Base-by-base conservation (phyloP, 169 alveolate genomes). In the Eimeria praecox region DNA sequence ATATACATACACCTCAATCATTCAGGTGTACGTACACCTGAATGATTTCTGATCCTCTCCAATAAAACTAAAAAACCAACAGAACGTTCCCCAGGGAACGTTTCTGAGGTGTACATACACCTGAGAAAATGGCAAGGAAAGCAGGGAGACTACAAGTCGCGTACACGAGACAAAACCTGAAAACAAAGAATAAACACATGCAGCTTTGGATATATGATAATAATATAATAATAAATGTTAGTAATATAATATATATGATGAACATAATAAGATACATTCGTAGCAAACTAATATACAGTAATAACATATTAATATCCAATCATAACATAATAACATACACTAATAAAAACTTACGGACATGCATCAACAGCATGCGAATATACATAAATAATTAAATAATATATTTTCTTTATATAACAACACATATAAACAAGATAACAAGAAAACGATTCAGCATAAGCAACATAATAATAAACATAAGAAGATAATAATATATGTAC, bases 101-200 rank as follows among this genome's bases (percentile, higher is more conserved):
- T n/a, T n/a, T n/a, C n/a, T n/a, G n/a, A n/a, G n/a, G n/a, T n/a
- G n/a, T 5, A 59, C 69, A 56, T 2, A 56, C 66, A 59, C 30
- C 69, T 59, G 69, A 12, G 9, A 4, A 59, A 59, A n/a, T n/a
- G 20, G 69, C 27, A n/a, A n/a, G 20, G 8, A 22, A 59, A 2
- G 8, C 30, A n/a, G 71, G 4, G 35, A 40, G 6, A 35, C 77
- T 85, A 85, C 33, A 85, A 8, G 54, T 54, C 92, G 78, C 77
- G 92, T 20, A 85, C n/a, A 56, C 56, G 71, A 6, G 77, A 85
- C 20, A 85, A 56, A 56, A 85, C 75, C 92, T 85, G 92, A 27
- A 12, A 27, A 42, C 9, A 80, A 0, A 75, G 30, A 75, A 42
- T 42, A 75, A 49, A 49, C 56, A 49, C 12, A 49, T 12, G 12